A percentile compares a stretch with the other conserved stretches of the same genome.
phyloP scores from a whole-genome alignment of 1,139 yeast species.

The Candida sp. region DNA sequence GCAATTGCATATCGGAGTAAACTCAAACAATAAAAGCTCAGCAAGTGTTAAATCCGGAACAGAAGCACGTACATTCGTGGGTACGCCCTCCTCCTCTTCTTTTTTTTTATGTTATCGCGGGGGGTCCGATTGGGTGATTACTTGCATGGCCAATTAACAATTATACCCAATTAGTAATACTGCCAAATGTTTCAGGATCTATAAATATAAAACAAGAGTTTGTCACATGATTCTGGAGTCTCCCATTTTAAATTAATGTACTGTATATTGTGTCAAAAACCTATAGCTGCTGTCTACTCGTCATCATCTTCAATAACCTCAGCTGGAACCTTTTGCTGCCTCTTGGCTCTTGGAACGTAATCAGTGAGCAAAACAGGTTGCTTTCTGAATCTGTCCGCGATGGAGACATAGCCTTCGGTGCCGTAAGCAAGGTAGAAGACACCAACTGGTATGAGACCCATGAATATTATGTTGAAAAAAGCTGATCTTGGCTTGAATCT shows the following conservation, averaged over 20 bases:
- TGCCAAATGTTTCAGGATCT: background rate
- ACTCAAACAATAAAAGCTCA: too few relatives aligned
- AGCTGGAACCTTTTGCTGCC: background rate
- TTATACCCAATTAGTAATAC: too few relatives aligned
- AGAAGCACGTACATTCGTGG: background rate
- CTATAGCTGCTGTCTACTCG: background rate
- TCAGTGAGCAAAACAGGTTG: slow-evolving; percentile 40
- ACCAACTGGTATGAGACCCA: slow-evolving; percentile 46
- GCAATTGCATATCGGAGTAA: background rate
- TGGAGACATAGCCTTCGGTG: slow-evolving; percentile 39
- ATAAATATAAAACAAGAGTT: background rate
- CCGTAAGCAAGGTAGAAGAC: slow-evolving; percentile 41
- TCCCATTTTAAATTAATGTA: background rate
- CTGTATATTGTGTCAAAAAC: background rate
- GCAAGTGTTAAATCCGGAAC: background rate
- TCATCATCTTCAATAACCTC: too few relatives aligned
- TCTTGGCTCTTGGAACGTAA: slow-evolving; percentile 52
- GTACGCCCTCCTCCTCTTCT: too few relatives aligned
- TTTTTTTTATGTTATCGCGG: too few relatives aligned
- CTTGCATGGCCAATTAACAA: background rate
- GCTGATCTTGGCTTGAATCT: slow-evolving; percentile 48
- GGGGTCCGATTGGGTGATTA: background rate
- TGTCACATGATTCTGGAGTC: background rate
- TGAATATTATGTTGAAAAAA: slow-evolving; percentile 35
- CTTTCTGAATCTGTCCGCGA: slow-evolving; percentile 41